Evolutionary conservation across 108 stramenopile genomes (phyloP).

Genomic region (Ochromonas danica): DNA sequence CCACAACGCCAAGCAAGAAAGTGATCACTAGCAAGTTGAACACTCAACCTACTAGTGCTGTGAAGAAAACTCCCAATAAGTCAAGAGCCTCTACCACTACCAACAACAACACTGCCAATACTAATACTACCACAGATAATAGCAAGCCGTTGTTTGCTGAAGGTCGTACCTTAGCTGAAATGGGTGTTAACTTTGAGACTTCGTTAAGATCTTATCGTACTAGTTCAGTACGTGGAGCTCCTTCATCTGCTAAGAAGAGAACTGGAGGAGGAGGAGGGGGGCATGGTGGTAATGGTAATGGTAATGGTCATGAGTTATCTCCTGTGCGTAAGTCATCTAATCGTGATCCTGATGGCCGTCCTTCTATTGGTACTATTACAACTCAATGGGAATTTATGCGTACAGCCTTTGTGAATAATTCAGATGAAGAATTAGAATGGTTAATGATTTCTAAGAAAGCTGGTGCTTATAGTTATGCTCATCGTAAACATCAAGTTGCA

Average conservation of each 20-base stretch:
- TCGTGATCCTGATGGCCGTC: background rate
- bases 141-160: too few species aligned
- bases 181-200: background rate
- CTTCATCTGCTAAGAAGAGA: background rate
- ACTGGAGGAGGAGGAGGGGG: too few species aligned
- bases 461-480: conserved; percentile 29
- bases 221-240: background rate
- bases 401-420: conserved; percentile 13
- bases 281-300: background rate
- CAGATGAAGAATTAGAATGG: conserved; percentile 33
- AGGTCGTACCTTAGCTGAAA: background rate
- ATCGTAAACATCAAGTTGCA: background rate
- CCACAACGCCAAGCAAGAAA: background rate
- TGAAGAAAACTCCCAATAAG: too few species aligned
- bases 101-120: too few species aligned
- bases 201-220: background rate
- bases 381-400: conserved; percentile 37
- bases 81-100: too few species aligned
- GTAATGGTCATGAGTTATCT: background rate
- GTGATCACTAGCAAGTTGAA: too few species aligned
- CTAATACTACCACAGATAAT: too few species aligned
- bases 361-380: conserved; percentile 22
- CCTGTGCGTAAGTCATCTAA: background rate
- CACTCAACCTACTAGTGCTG: too few species aligned
- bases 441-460: conserved; percentile 21